These are phyloP conservation scores for Heteromeles arbutifolia DNA, from an alignment of 306 rosid genomes.

Conservation along the genomic window DNA sequence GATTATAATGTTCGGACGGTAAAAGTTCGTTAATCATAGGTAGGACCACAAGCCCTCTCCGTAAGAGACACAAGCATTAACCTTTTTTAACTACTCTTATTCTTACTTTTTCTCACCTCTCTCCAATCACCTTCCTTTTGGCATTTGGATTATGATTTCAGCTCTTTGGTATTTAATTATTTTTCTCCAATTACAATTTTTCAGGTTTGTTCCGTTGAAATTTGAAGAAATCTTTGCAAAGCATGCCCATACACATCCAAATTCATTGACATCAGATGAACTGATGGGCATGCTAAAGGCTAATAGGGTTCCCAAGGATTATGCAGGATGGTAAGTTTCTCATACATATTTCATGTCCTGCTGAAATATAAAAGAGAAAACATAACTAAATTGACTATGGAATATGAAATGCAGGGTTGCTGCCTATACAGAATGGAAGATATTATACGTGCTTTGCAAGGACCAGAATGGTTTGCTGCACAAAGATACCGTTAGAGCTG, in stretches of 20 bases:
- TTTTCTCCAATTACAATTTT: neutral
- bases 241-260: slow-evolving; percentile 40
- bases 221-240: slow-evolving; percentile 70
- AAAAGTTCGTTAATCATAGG: too few relatives aligned
- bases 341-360: neutral
- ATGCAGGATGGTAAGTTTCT: slow-evolving; percentile 49
- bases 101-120: too few relatives aligned
- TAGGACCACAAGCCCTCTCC: too few relatives aligned
- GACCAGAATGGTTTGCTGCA: slow-evolving; percentile 61
- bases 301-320: slow-evolving; percentile 54
- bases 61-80: too few relatives aligned
- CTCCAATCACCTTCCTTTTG: neutral
- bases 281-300: slow-evolving; percentile 39
- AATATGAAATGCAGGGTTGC: slow-evolving; percentile 35
- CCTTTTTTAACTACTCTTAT: neutral
- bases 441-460: slow-evolving; percentile 58
- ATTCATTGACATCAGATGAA: slow-evolving; percentile 64
- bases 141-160: neutral
- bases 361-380: neutral
- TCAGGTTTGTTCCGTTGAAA: slow-evolving; percentile 54
- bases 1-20: too few relatives aligned
- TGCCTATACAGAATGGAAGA: slow-evolving; percentile 53
- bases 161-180: neutral
- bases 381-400: neutral
- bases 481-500: slow-evolving; percentile 51